phyloP scores from a whole-genome alignment of 1,284 basidiomycete genomes.

The Pisolithus thermaeus region DNA sequence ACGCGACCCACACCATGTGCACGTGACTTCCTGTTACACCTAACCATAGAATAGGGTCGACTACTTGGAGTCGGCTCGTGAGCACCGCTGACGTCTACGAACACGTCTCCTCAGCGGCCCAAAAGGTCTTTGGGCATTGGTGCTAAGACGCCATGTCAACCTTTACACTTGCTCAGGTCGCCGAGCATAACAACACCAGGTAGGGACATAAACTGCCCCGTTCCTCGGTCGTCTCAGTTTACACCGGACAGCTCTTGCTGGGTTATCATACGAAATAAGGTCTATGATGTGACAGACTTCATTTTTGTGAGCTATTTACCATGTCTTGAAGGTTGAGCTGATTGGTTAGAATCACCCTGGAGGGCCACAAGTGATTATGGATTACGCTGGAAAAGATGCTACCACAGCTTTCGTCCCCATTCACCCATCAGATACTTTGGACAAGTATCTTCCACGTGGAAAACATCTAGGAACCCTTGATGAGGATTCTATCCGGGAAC shows the following conservation, averaged over 20 bases:
- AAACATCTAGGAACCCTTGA: conserved; percentile 72
- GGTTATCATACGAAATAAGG: conserved; percentile 76
- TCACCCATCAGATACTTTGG: conserved; percentile 66
- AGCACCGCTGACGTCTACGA: background rate
- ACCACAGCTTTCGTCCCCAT: conserved; percentile 70
- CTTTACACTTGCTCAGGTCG: conserved; percentile 38
- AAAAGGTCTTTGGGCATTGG: background rate
- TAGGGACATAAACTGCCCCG: conserved; percentile 21
- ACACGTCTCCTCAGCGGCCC: no score
- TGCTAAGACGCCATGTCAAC: conserved; percentile 26
- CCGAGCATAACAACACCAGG: conserved; percentile 49
- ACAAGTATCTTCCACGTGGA: conserved; percentile 57
- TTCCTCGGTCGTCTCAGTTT: background rate
- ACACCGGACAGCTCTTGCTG: conserved; percentile 62
- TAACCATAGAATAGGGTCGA: conserved; percentile 4
- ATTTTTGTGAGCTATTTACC: conserved; percentile 43
- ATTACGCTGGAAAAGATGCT: conserved; percentile 76
- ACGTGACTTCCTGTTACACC: conserved; percentile 32
- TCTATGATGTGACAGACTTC: conserved; percentile 86
- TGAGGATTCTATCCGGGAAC: conserved; percentile 39
- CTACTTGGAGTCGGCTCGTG: background rate
- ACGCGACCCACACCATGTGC: conserved; percentile 39
- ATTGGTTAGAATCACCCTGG: conserved; percentile 70
- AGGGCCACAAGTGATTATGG: conserved; percentile 70
- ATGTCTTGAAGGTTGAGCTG: background rate